These are phyloP conservation scores for Diversispora epigaea DNA, from an alignment of 192 early-diverging fungal genomes.

Conservation along the genomic window DNA sequence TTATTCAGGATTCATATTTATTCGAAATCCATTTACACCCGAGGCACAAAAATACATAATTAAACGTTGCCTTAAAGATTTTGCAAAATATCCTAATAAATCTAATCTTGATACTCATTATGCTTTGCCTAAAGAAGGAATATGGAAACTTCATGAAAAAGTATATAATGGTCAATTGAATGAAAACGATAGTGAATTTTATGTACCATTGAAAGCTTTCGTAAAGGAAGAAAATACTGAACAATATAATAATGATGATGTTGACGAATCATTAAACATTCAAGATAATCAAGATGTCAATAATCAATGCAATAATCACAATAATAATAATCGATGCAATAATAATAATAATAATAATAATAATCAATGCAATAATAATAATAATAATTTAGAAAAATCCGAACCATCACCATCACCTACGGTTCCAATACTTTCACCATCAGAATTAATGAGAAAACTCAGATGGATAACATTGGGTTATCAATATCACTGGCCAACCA, in stretches of 20 bases:
- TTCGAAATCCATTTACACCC: constrained; percentile 75
- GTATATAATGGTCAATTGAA: constrained; percentile 31
- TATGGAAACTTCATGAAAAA: constrained; percentile 59
- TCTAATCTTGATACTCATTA: constrained; percentile 92
- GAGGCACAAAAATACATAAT: constrained; percentile 69
- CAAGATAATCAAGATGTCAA: neutral
- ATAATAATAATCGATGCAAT: constrained; percentile 23
- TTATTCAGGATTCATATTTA: constrained; percentile 74
- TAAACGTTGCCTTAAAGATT: constrained; percentile 72
- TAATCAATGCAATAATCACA: constrained; percentile 18
- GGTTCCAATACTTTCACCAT: constrained; percentile 42
- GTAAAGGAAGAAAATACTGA: constrained; percentile 31
- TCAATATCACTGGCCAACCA: constrained; percentile 81
- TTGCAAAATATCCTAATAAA: constrained; percentile 74
- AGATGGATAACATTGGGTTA: constrained; percentile 77
- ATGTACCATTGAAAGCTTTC: constrained; percentile 37
- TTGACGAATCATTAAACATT: constrained; percentile 19
- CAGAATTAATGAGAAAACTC: constrained; percentile 50
- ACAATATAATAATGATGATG: constrained; percentile 34
- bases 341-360: neutral
- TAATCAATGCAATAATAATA: neutral
- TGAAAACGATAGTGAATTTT: constrained; percentile 32
- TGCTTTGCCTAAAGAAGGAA: constrained; percentile 55
- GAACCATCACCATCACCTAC: constrained; percentile 42
- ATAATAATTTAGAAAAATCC: constrained; percentile 14